These are phyloP conservation scores for Citrus sp. DNA, from an alignment of 345 rosid genomes.

Conservation along the genomic window DNA sequence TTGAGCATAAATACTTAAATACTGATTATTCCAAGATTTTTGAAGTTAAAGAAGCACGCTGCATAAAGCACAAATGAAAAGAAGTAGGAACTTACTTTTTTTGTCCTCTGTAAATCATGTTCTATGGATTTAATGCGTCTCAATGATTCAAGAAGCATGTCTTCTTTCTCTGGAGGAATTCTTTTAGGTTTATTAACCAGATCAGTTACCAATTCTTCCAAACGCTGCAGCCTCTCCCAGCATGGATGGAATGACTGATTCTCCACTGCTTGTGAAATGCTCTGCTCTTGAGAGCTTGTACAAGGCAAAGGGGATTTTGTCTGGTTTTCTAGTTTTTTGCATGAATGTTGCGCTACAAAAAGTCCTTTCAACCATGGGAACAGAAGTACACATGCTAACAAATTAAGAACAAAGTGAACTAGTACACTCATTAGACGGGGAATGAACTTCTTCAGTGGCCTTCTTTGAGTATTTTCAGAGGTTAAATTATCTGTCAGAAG, in stretches of 20 bases:
- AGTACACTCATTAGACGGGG: constrained; percentile 29
- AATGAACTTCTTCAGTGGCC: constrained; percentile 32
- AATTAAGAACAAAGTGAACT: constrained; percentile 40
- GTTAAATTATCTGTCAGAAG: constrained; percentile 46
- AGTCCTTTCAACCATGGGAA: constrained; percentile 40
- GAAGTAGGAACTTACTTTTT: constrained; percentile 44
- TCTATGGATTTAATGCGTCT: constrained; percentile 79
- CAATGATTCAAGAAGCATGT: constrained; percentile 77
- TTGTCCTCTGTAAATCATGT: constrained; percentile 85
- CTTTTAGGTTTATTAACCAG: constrained; percentile 55
- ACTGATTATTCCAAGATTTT: background rate
- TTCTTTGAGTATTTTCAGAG: constrained; percentile 22
- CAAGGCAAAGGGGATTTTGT: constrained; percentile 27
- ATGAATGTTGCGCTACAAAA: constrained; percentile 27
- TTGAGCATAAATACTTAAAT: background rate
- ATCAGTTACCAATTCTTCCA: constrained; percentile 71
- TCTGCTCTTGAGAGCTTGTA: constrained; percentile 32
- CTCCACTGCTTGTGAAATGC: constrained; percentile 35
- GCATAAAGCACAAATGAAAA: background rate
- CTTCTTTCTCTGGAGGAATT: constrained; percentile 89
- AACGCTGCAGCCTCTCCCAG: constrained; percentile 76
- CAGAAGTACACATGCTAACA: constrained; percentile 48
- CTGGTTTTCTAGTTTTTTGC: constrained; percentile 38
- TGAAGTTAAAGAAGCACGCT: background rate
- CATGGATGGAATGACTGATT: constrained; percentile 59